These are phyloP conservation scores for Ophiostoma populinum DNA, from an alignment of 2,329 filamentous ascomycete genomes.

Conservation along the genomic window DNA sequence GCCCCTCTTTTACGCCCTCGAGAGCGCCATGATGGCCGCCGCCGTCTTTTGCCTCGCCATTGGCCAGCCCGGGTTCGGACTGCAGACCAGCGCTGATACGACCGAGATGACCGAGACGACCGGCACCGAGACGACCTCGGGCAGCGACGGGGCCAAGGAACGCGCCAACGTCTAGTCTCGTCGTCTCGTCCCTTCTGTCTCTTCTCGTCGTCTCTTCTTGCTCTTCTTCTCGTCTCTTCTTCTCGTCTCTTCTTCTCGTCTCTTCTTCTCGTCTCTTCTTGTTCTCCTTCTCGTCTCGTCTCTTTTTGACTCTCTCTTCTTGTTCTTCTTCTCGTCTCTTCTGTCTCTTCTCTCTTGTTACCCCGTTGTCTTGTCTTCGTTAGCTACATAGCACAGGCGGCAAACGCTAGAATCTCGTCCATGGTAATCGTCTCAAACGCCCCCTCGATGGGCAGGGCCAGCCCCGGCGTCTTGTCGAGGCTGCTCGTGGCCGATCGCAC, in stretches of 20 bases:
- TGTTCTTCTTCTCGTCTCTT: too few species aligned
- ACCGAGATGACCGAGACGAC: not conserved
- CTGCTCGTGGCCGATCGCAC: constrained; percentile 25
- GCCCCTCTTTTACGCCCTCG: constrained; percentile 33
- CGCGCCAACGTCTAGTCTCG: too few species aligned
- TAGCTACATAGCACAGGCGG: too few species aligned
- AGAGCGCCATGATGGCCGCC: constrained; percentile 22
- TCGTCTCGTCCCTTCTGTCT: too few species aligned
- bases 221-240: too few species aligned
- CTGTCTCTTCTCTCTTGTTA: too few species aligned
- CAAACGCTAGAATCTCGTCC: constrained; percentile 28
- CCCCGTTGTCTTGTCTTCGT: too few species aligned
- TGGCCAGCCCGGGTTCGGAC: constrained; percentile 11
- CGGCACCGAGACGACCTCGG: not conserved
- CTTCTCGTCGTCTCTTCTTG: too few species aligned
- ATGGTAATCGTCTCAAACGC: constrained; percentile 26
- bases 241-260: too few species aligned
- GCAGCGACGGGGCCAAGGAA: constrained; percentile 2
- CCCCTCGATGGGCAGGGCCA: constrained; percentile 21
- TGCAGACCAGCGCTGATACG: constrained; percentile 1
- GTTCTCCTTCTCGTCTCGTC: too few species aligned
- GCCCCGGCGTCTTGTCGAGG: constrained; percentile 20
- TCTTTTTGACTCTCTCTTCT: too few species aligned
- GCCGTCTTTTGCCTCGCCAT: constrained; percentile 10
- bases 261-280: too few species aligned